Conservation (phyloP, 768 basidiomycete genomes). For the Dioszegia crocea region DNA sequence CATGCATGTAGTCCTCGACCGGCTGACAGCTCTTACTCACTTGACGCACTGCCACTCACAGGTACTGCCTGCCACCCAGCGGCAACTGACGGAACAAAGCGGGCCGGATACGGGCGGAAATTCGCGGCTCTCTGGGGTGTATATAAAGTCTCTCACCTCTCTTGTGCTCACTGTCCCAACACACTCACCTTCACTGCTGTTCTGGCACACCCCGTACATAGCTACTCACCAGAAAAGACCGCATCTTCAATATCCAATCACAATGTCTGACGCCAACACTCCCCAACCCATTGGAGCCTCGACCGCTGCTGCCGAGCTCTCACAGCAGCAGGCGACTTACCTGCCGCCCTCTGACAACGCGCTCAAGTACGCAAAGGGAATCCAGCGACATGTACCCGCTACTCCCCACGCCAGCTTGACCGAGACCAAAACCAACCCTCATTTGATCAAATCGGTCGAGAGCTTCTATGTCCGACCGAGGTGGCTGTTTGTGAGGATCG, state of each 20-base stretch:
- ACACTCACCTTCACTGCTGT: no score
- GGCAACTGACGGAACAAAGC: no score
- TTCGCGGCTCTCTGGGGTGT: background rate
- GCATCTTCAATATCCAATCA: background rate
- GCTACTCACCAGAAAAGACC: background rate
- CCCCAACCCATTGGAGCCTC: constrained; percentile 25
- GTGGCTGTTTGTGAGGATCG: constrained; percentile 69
- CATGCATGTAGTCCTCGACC: no score
- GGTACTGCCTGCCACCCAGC: no score
- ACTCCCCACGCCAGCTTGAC: constrained; percentile 12
- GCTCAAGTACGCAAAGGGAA: constrained; percentile 34
- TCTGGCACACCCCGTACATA: no score
- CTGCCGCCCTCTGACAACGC: constrained; percentile 38
- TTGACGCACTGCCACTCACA: no score
- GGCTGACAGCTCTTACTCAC: no score
- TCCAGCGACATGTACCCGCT: constrained; percentile 23
- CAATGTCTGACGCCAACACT: constrained; percentile 18
- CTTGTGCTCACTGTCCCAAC: background rate
- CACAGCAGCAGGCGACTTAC: constrained; percentile 29
- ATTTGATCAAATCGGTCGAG: constrained; percentile 43
- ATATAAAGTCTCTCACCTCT: background rate
- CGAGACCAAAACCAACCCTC: constrained; percentile 11
- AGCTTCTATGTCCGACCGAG: constrained; percentile 65
- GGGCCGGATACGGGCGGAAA: background rate
- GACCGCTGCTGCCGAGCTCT: constrained; percentile 31